phyloP scores from a whole-genome alignment of 2,329 filamentous ascomycete genomes.

The Sporothrix pseudoabietina region DNA sequence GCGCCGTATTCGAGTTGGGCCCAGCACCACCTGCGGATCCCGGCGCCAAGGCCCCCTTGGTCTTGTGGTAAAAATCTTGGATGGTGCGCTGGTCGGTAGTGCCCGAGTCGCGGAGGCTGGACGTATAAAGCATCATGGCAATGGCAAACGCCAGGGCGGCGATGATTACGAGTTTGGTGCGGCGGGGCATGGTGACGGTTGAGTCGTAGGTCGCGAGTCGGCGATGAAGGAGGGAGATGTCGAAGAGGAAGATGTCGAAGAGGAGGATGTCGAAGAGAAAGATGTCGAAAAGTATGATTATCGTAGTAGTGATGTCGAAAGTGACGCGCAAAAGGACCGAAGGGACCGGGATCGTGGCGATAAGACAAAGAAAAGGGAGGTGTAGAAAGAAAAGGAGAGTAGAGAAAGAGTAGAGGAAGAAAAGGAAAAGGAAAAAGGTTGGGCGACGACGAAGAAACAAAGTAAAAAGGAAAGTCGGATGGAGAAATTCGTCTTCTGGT shows the following conservation, averaged over 20 bases:
- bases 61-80: constrained; percentile 63
- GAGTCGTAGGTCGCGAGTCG: background rate
- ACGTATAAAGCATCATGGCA: constrained; percentile 72
- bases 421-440: background rate
- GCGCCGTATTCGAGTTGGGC: constrained; percentile 35
- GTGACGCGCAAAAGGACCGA: background rate
- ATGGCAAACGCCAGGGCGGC: constrained; percentile 66
- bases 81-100: constrained; percentile 48
- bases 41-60: constrained; percentile 53
- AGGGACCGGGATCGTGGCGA: background rate
- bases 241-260: background rate
- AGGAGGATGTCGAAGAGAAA: too few relatives aligned
- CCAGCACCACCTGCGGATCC: constrained; percentile 38
- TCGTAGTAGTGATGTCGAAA: background rate
- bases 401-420: background rate
- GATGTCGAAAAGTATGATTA: background rate
- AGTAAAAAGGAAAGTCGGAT: background rate
- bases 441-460: background rate
- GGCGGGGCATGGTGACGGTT: constrained; percentile 61
- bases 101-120: constrained; percentile 56
- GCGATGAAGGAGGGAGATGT: background rate
- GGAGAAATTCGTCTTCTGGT: background rate
- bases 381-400: background rate
- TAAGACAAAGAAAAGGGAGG: background rate
- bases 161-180: constrained; percentile 67